Percentiles rank a stretch among this genome's conserved stretches.
Evolutionary conservation across 2,329 filamentous ascomycete species (phyloP).

Genomic region (Paecilomyces niveus): DNA sequence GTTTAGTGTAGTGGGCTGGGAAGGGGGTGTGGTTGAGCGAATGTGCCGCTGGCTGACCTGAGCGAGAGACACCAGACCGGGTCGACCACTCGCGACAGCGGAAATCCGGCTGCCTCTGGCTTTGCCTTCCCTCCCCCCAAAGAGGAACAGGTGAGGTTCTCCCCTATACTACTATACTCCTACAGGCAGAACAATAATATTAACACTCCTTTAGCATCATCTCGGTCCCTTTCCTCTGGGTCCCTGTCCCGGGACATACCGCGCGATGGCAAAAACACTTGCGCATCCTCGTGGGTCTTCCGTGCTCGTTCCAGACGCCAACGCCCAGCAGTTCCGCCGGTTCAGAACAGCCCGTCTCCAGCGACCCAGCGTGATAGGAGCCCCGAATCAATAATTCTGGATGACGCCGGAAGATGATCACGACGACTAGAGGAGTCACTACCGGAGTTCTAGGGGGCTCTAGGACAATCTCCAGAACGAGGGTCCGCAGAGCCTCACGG

Average conservation of each 20-base stretch:
- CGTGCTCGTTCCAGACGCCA: not conserved
- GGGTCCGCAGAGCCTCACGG: not conserved
- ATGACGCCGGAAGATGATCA: not conserved
- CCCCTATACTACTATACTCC: not conserved
- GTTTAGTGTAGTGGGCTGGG: constrained; percentile 4
- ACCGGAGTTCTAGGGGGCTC: not conserved
- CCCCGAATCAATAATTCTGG: not conserved
- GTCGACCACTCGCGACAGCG: not conserved
- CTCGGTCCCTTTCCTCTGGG: not conserved
- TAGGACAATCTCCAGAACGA: not conserved
- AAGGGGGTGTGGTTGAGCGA: constrained; percentile 8
- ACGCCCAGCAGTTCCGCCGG: not conserved
- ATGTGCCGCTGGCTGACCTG: not conserved
- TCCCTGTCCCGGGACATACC: not conserved
- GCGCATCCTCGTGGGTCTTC: constrained; percentile 3
- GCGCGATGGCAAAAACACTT: constrained; percentile 4
- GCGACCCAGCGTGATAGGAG: not conserved
- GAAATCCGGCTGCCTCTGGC: not conserved
- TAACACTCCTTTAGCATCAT: not conserved
- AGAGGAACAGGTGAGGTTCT: no score
- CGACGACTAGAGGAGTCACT: not conserved
- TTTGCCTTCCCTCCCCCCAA: not conserved
- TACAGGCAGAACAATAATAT: not conserved
- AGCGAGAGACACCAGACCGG: not conserved
- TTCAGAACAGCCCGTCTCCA: not conserved